A percentile compares a stretch with the other conserved stretches of the same genome.
Evolutionary conservation across 305 asterid genomes (phyloP).

Genomic region (Fraxinus velutina): DNA sequence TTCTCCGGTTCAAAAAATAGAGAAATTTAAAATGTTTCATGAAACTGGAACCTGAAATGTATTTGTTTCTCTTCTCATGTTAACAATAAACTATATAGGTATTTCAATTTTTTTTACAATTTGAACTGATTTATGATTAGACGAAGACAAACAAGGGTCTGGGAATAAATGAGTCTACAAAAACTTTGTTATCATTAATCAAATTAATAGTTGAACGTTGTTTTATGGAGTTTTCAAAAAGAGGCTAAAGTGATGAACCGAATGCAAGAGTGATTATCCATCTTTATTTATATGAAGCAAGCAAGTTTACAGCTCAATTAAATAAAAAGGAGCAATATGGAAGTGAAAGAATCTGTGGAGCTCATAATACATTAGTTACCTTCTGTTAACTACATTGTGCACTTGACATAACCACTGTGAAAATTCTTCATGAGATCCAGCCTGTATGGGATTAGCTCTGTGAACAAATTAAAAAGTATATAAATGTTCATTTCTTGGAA

Average conservation of each 20-base stretch:
- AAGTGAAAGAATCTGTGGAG: neutral
- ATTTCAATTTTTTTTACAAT: neutral
- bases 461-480: conserved; percentile 8
- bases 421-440: conserved; percentile 75
- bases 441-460: conserved; percentile 74
- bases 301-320: neutral
- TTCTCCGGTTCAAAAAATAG: neutral
- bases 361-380: conserved; percentile 38
- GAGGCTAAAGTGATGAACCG: neutral
- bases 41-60: neutral
- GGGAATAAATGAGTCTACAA: neutral
- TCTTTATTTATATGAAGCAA: neutral
- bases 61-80: neutral
- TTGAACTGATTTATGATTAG: neutral
- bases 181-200: neutral
- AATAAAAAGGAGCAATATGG: neutral
- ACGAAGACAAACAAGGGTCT: neutral
- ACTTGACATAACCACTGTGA: conserved; percentile 80
- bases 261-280: neutral
- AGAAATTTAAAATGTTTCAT: neutral
- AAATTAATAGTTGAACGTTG: neutral
- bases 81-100: neutral
- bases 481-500: neutral
- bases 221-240: neutral
- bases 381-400: conserved; percentile 88